phyloP scores from a whole-genome alignment of 2,329 filamentous ascomycete genomes.

The Didymosphaeria variabile region DNA sequence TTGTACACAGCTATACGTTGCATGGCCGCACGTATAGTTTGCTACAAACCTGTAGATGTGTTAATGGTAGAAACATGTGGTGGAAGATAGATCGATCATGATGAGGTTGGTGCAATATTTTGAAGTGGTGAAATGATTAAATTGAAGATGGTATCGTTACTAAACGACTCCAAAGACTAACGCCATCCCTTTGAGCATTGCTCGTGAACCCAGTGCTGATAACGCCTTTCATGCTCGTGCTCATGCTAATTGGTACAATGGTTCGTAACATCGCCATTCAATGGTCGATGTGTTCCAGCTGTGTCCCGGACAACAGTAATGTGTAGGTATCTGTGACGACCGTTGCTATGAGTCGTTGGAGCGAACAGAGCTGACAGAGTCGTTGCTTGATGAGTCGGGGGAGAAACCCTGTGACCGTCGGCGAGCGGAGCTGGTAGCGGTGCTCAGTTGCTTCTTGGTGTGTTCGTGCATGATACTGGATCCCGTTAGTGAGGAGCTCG shows the following conservation, averaged over 20 bases:
- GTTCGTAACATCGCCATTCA: conserved; percentile 5
- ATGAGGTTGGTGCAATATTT: too few species aligned
- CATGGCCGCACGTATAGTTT: too few species aligned
- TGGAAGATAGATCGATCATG: too few species aligned
- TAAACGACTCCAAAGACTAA: background rate
- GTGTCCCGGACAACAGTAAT: conserved; percentile 5
- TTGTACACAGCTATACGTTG: too few species aligned
- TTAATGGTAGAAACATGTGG: too few species aligned
- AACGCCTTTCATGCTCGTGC: conserved; percentile 10
- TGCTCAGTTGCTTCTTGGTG: conserved; percentile 59
- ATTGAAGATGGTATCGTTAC: conserved; percentile 6
- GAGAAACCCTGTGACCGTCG: conserved; percentile 45
- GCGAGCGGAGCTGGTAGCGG: conserved; percentile 56
- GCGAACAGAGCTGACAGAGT: conserved; percentile 26
- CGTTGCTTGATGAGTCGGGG: conserved; percentile 21
- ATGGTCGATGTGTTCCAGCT: conserved; percentile 3
- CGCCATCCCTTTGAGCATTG: background rate
- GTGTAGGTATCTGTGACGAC: background rate
- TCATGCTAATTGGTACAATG: background rate
- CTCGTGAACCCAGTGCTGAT: background rate
- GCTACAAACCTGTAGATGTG: too few species aligned
- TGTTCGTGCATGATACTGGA: conserved; percentile 60
- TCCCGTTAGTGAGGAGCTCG: conserved; percentile 5
- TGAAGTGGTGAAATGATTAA: background rate
- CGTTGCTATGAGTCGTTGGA: conserved; percentile 30